Evolutionary conservation across 768 basidiomycete genomes (phyloP), one percentile per base, ranked within the genome.

Genomic region (Dendrothele bispora): DNA sequence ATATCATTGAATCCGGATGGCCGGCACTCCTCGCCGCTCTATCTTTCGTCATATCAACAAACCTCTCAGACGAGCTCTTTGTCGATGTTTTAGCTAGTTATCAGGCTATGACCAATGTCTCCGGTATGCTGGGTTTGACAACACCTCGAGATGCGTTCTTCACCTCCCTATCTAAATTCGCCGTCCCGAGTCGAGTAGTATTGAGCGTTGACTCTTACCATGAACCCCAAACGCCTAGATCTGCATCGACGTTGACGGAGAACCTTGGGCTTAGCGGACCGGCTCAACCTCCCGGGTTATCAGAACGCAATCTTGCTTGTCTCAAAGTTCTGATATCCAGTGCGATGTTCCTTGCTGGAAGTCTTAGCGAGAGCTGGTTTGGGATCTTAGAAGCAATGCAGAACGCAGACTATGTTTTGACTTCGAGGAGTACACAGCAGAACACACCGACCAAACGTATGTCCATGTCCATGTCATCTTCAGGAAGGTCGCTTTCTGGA

Each of bases 71-170:
- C 57, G 85, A 90, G 39, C 80, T 98, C 2, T 98, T 98, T 61
- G 84, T 86, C 8, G 93, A 95, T 38, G 86, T 90, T 5, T 75
- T 97, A 4, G 77, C 80, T 3, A 86, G 88, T 50, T 82, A 91
- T 51, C 89, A 95, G 57, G 82, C 86, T 6, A 79, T 98, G 68
- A 86, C 90, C 3, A 86, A 89, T 48, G 90, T 91, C 2, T 85
- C 91, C 20, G 95, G 95, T 17, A 88, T 92, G 70, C 80, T 98
- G n/a, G 83, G 82, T 27, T 37, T 98, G 1, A 69, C 75, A 1
- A 98, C 93, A 0, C 93, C 95, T 0, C 80, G 95, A 17, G 94
- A 98, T 51, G 95, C 95, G 0, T 94, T 99, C 69, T 82, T 98
- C 60, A 88, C 83, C 18, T 86, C 82, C 39, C 77, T 99, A 14